A percentile compares a stretch with the other conserved stretches of the same genome.
phyloP scores from a whole-genome alignment of 495 filamentous ascomycete genomes.

The Talaromyces stipitatus region DNA sequence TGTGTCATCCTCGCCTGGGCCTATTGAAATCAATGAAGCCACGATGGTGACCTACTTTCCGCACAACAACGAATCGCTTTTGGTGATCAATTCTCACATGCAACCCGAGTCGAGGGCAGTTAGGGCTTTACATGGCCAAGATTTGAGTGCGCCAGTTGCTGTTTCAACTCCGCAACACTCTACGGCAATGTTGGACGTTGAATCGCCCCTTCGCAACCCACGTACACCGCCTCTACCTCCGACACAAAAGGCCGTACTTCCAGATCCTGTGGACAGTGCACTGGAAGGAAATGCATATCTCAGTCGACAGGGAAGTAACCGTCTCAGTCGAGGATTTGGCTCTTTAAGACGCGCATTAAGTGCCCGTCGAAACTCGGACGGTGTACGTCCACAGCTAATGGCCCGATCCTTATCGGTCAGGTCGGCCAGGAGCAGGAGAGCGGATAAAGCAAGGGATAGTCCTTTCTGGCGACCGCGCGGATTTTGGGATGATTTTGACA shows the following conservation, averaged over 20 bases:
- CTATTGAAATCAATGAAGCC: conserved; percentile 60
- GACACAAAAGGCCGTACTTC: conserved; percentile 64
- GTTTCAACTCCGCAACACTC: conserved; percentile 30
- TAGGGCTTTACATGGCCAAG: conserved; percentile 15
- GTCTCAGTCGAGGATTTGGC: conserved; percentile 39
- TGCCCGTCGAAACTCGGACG: conserved; percentile 51
- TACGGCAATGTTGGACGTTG: conserved; percentile 40
- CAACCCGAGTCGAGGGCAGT: conserved; percentile 20
- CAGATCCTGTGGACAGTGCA: conserved; percentile 53
- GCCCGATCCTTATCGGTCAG: conserved; percentile 37
- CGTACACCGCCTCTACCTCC: conserved; percentile 65
- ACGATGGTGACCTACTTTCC: conserved; percentile 75
- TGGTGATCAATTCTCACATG: conserved; percentile 65
- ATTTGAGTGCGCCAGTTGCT: conserved; percentile 10
- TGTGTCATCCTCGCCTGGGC: conserved; percentile 42
- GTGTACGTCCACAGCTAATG: conserved; percentile 22
- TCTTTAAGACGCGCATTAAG: conserved; percentile 52
- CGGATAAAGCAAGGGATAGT: conserved; percentile 37
- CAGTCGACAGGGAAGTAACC: conserved; percentile 32
- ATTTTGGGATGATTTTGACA: conserved; percentile 59
- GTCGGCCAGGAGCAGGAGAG: conserved; percentile 36
- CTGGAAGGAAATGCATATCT: conserved; percentile 32
- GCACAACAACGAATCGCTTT: conserved; percentile 76
- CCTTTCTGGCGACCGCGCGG: conserved; percentile 73
- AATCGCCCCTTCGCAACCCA: conserved; percentile 70